Base-by-base conservation (phyloP, 2,329 filamentous ascomycete genomes). In the Fusarium stilboides region DNA sequence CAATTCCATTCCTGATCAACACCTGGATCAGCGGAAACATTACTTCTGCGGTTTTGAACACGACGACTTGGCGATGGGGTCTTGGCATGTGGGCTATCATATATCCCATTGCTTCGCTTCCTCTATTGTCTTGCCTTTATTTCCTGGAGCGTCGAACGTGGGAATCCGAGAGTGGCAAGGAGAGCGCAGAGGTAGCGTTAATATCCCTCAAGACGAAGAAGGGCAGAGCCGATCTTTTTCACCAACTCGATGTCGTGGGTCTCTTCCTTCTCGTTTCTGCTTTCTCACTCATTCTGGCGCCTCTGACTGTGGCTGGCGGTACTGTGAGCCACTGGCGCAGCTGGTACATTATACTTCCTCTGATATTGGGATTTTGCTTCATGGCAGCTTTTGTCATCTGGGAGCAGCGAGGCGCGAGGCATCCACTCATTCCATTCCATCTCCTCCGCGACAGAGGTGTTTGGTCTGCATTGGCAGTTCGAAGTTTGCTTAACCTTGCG, bases 21-120 rank as follows among this genome's bases (percentile, higher is more conserved):
- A 88, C 88, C 0, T 91, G 88, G 88, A 82, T 90, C 15, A 87
- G 86, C 63, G 89, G 88, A 20, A 84, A 87, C 64, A 78, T 91
- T 50, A 84, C 86, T 0, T 74, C 77, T 0, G 81, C 85, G 0
- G 86, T 90, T 1, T 72, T 90, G 20, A 70, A 58, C 1, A 75
- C 73, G 3, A 86, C 86, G 0, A 84, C 80, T 3, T 91, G 89
- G 89, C 78, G 83, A 60, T 90, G 88, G 87, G 89, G 88, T 15
- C 82, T 89, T 24, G 88, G 88, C 66, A 90, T 91, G 87, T 91
- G 86, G 82, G 83, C 82, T 46, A 85, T 90, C 65, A 87, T 90
- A 50, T 89, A 87, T 71, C 85, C 88, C 1, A 79, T 87, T 9
- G 85, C 84, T 57, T 82, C 85, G 0, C 62, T 89, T 6, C 88